A percentile compares a stretch with the other conserved stretches of the same genome.
Evolutionary conservation across 75 land plant genomes (phyloP).

Genomic region (Chamaecyparis obtusa): DNA sequence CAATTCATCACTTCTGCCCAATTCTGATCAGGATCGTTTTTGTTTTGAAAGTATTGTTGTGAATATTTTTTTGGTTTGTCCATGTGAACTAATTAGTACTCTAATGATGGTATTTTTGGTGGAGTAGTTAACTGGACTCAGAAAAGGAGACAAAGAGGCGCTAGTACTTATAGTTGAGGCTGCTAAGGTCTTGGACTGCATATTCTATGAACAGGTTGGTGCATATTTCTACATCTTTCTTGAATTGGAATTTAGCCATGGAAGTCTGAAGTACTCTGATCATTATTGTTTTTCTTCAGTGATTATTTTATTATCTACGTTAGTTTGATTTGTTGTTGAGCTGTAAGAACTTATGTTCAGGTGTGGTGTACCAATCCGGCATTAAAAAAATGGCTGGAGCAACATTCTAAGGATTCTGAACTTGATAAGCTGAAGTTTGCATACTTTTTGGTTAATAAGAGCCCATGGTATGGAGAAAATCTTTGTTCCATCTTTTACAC

Average conservation of each 20-base stretch:
- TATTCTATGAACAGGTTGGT: slow-evolving; percentile 70
- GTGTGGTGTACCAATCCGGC: slow-evolving; percentile 73
- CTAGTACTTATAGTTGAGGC: slow-evolving; percentile 53
- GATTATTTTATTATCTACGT: not conserved
- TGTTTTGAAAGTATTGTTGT: not conserved
- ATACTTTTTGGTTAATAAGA: slow-evolving; percentile 75
- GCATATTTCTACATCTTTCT: not conserved
- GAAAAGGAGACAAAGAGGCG: slow-evolving; percentile 65
- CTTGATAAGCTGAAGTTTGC: slow-evolving; percentile 69
- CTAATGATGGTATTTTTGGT: slow-evolving; percentile 1
- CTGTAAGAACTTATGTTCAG: slow-evolving; percentile 24
- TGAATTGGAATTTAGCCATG: not conserved
- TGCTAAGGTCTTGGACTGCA: slow-evolving; percentile 64
- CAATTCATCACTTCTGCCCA: not conserved
- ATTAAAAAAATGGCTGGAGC: slow-evolving; percentile 70
- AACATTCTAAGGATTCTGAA: slow-evolving; percentile 45
- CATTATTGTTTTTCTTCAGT: not conserved
- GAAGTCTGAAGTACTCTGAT: not conserved
- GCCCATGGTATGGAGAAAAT: slow-evolving; percentile 68
- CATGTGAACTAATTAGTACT: not conserved
- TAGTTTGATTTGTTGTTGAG: slow-evolving; percentile 7
- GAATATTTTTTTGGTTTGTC: not conserved
- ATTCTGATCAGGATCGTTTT: not conserved
- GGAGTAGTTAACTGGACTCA: slow-evolving; percentile 57
- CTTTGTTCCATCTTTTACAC: not conserved